Base-by-base conservation (phyloP, 805 yeast species). In the Schwanniomyces sp. region DNA sequence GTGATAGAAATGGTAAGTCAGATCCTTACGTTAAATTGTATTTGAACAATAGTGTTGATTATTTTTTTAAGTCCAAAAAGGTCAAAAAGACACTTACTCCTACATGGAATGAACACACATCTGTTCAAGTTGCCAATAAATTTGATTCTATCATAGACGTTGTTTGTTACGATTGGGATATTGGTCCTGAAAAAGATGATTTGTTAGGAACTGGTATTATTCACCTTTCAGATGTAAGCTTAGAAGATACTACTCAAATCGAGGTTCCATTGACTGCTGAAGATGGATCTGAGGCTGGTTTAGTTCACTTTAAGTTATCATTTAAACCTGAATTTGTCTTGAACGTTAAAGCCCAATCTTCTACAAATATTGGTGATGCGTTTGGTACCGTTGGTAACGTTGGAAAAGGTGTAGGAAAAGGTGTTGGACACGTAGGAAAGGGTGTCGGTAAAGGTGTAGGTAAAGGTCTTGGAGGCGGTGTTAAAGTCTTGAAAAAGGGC, bases 1-100 rank as follows among this genome's bases (percentile, higher is more conserved):
- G 91, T n/a, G 99, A 94, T 68, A 74, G 88, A 27, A 86, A 85
- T 56, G 98, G 98, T 43, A 86, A 87, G 63, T 89, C 97, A 3
- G 99, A 94, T 69, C 99, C 99, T 46, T 92, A 84, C 64, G 76
- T 83, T 50, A 80, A 83, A 58, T 77, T 90, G 52, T 83, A 76
- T 59, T 61, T 89, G 57, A 84, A 91, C 67, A 85, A 85, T 36
- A 74, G 72, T 12, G 76, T 76, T 45, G 80, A 80, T 27, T 63
- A 69, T 29, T 74, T 87, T 50, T 83, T 72, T 74, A 90, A 89
- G 72, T 80, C 96, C 32, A 85, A 88, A 68, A 85, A 85, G 26
- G 74, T 81, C 51, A 94, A 91, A 78, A 91, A 86, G 76, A 90
- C 97, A 0, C 75, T 94, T 56, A 80, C 87, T 49, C 99, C 99